Evolutionary conservation across 169 alveolate genomes (phyloP).

Genomic region (Ichthyophthirius multifiliis): DNA sequence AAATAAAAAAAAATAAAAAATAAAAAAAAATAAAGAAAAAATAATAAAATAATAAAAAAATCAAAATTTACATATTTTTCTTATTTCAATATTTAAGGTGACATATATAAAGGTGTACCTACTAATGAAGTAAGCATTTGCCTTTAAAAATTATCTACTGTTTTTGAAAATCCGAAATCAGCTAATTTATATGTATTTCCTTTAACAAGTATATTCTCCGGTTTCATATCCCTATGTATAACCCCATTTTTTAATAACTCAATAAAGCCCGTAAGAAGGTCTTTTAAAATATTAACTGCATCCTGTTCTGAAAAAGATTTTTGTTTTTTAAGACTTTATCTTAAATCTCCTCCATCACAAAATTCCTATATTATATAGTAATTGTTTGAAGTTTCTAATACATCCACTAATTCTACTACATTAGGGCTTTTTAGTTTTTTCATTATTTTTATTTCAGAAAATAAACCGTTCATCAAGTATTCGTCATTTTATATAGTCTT

Average conservation of each 20-base stretch:
- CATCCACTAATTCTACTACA: conserved; percentile 35
- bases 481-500: conserved; percentile 29
- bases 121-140: conserved; percentile 35
- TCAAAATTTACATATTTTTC: conserved; percentile 16
- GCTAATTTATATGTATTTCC: conserved; percentile 26
- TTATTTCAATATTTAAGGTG: conserved; percentile 33
- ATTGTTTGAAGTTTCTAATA: conserved; percentile 40
- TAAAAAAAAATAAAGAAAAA: not conserved
- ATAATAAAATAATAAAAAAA: not conserved
- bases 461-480: conserved; percentile 25
- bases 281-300: conserved; percentile 17
- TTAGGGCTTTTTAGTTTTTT: conserved; percentile 13
- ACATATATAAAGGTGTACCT: conserved; percentile 45
- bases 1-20: not conserved
- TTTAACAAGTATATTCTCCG: conserved; percentile 26
- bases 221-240: conserved; percentile 45
- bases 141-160: conserved; percentile 32
- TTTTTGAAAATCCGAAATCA: conserved; percentile 44
- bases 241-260: conserved; percentile 34
- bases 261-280: conserved; percentile 21
- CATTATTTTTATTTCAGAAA: conserved; percentile 33
- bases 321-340: conserved; percentile 3
- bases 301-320: not conserved
- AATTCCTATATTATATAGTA: conserved; percentile 30
- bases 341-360: conserved; percentile 43